phyloP scores from a whole-genome alignment of 129 eudicot species.

The Sambucus nigra region DNA sequence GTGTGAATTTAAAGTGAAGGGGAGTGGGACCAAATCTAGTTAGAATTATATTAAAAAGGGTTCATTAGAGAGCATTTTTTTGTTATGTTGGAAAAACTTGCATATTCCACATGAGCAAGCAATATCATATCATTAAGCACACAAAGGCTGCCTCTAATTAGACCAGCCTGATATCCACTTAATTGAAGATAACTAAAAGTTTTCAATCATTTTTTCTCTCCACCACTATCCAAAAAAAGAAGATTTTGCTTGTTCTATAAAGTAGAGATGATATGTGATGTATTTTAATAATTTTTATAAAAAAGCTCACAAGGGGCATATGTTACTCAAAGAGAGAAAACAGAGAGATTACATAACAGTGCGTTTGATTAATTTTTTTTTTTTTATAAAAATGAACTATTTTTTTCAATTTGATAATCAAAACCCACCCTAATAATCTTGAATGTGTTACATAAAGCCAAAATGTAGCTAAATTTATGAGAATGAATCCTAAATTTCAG shows the following conservation, averaged over 20 bases:
- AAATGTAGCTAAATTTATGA: no score
- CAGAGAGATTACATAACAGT: no score
- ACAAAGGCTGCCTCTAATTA: constrained; percentile 23
- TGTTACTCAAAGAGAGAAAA: no score
- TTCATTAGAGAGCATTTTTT: background rate
- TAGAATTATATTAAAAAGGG: background rate
- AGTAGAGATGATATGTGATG: background rate
- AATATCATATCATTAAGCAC: background rate
- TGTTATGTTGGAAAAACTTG: background rate
- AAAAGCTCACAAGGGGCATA: no score
- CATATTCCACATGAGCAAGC: background rate
- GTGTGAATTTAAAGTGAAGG: constrained; percentile 2
- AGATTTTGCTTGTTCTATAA: constrained; percentile 2
- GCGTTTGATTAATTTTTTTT: no score
- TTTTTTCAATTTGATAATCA: no score
- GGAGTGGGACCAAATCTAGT: background rate
- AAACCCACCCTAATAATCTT: no score
- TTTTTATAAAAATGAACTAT: no score
- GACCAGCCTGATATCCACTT: constrained; percentile 41
- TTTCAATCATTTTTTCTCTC: constrained; percentile 5
- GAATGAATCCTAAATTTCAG: no score
- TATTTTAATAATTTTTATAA: no score
- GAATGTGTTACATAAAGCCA: no score
- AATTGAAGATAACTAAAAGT: constrained; percentile 11
- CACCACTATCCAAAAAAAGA: constrained; percentile 13